Evolutionary conservation across 2,329 filamentous ascomycete genomes (phyloP).

Genomic region (Scleromitrula shiraiana): DNA sequence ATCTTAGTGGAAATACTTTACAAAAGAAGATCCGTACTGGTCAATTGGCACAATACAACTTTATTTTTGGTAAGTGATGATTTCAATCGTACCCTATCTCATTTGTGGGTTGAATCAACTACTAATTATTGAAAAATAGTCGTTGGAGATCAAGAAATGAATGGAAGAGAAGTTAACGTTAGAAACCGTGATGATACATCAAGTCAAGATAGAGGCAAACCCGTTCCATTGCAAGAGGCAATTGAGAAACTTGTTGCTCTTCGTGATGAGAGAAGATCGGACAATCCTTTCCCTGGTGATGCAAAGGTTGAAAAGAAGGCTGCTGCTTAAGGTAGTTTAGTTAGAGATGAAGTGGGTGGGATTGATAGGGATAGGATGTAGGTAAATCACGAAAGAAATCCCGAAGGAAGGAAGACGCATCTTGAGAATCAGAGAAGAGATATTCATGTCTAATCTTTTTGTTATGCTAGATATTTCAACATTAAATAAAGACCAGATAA

Average conservation of each 20-base stretch:
- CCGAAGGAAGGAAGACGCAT: too few relatives aligned
- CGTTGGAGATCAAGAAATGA: conserved; percentile 54
- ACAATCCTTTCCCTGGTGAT: conserved; percentile 33
- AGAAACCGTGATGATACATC: conserved; percentile 56
- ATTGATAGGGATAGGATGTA: too few relatives aligned
- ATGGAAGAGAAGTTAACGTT: conserved; percentile 53
- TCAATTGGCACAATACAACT: conserved; percentile 76
- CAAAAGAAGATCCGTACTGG: conserved; percentile 84
- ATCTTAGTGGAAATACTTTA: conserved; percentile 69
- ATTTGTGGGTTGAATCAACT: neutral
- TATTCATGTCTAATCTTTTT: too few relatives aligned
- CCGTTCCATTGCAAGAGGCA: conserved; percentile 48
- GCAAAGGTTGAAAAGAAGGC: conserved; percentile 1
- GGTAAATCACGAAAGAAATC: too few relatives aligned
- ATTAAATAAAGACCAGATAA: too few relatives aligned
- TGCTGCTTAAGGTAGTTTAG: neutral
- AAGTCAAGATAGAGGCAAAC: conserved; percentile 52
- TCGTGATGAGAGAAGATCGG: conserved; percentile 36
- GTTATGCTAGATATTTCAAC: too few relatives aligned
- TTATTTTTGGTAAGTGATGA: conserved; percentile 59
- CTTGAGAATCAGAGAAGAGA: too few relatives aligned
- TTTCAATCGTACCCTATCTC: neutral
- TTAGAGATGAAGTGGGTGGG: too few relatives aligned
- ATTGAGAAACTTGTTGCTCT: conserved; percentile 47
- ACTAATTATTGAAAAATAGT: conserved; percentile 33